phyloP scores from a whole-genome alignment of 768 basidiomycete species.

The Pleurotus salmoneostramineus region DNA sequence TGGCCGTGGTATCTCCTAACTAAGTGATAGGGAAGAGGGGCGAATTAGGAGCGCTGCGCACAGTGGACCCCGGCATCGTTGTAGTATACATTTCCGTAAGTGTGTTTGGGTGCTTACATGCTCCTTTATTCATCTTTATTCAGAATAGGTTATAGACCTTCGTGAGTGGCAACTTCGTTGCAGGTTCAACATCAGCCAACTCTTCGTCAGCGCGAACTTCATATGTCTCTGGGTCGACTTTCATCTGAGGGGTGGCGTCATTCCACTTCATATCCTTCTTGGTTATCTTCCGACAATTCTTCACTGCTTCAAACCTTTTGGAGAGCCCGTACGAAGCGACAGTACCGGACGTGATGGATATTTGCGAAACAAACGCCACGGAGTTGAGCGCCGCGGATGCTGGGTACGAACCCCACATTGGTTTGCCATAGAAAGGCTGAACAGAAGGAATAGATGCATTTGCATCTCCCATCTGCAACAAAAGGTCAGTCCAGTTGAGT shows the following conservation, averaged over 20 bases:
- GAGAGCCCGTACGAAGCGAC: slow-evolving; percentile 65
- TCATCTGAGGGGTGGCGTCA: slow-evolving; percentile 72
- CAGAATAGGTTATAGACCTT: slow-evolving; percentile 81
- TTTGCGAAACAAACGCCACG: slow-evolving; percentile 78
- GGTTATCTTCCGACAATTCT: slow-evolving; percentile 64
- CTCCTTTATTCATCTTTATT: slow-evolving; percentile 9
- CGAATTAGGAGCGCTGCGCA: no score
- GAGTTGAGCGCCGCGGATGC: slow-evolving; percentile 82
- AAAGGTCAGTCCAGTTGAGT: slow-evolving; percentile 1
- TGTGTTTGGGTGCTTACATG: background rate
- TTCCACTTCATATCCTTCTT: slow-evolving; percentile 98
- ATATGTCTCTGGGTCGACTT: slow-evolving; percentile 90
- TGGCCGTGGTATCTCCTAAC: no score
- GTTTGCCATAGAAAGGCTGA: slow-evolving; percentile 80
- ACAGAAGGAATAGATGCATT: slow-evolving; percentile 96
- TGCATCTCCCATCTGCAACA: slow-evolving; percentile 85
- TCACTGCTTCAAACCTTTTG: slow-evolving; percentile 74
- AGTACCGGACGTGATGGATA: slow-evolving; percentile 56
- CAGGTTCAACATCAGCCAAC: slow-evolving; percentile 73
- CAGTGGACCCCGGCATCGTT: no score
- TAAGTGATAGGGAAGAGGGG: no score
- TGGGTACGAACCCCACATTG: slow-evolving; percentile 91
- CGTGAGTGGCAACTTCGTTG: slow-evolving; percentile 62
- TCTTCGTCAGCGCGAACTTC: slow-evolving; percentile 81
- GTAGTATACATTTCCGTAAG: background rate